These are phyloP conservation scores for Camellia japonica DNA, from an alignment of 148 eudicot species.

Conservation along the genomic window DNA sequence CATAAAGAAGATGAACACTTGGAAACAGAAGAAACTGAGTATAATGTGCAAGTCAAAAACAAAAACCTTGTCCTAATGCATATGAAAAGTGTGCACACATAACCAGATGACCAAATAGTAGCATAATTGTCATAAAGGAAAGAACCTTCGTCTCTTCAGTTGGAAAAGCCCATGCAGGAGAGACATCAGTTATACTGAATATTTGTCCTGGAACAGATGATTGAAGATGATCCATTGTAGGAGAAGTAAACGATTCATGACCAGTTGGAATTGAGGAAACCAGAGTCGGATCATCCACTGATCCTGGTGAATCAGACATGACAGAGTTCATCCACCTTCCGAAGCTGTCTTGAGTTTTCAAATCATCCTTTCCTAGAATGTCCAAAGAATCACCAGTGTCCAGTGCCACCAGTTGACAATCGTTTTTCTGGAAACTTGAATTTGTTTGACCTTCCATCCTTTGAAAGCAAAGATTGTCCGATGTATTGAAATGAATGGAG, in stretches of 20 bases:
- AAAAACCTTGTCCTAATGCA: slow-evolving; percentile 9
- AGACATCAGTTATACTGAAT: slow-evolving; percentile 71
- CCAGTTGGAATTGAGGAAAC: slow-evolving; percentile 39
- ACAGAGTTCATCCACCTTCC: slow-evolving; percentile 67
- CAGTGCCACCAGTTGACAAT: background rate
- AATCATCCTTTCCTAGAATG: slow-evolving; percentile 3
- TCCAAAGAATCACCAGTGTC: background rate
- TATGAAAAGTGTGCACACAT: background rate
- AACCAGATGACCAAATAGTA: slow-evolving; percentile 12
- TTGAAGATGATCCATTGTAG: slow-evolving; percentile 25
- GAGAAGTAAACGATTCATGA: slow-evolving; percentile 37
- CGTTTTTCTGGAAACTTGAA: slow-evolving; percentile 19
- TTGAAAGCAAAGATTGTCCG: slow-evolving; percentile 24
- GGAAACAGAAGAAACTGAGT: background rate
- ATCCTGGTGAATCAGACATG: slow-evolving; percentile 57
- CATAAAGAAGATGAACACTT: background rate
- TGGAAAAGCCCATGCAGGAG: slow-evolving; percentile 73
- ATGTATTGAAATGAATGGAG: slow-evolving; percentile 19
- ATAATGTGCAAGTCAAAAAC: background rate
- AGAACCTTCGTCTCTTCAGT: slow-evolving; percentile 83
- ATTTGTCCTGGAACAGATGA: slow-evolving; percentile 41
- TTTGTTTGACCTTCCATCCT: slow-evolving; percentile 31
- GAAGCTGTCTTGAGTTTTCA: slow-evolving; percentile 67
- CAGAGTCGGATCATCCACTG: slow-evolving; percentile 40
- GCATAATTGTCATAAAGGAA: background rate